phyloP scores from a whole-genome alignment of 2,329 filamentous ascomycete species.

The Colletotrichum filicis region DNA sequence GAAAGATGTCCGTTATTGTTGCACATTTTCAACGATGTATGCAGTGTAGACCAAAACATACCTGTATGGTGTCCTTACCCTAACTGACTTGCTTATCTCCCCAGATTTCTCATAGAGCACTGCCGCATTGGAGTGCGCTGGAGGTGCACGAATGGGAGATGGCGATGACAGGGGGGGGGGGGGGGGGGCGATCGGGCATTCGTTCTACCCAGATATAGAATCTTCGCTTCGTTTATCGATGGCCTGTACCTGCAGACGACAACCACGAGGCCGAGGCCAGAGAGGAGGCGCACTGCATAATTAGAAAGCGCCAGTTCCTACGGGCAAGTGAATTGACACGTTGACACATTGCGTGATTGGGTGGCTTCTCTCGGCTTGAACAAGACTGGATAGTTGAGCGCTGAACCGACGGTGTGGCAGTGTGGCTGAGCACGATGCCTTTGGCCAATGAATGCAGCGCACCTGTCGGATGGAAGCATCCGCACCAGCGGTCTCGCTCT shows the following conservation, averaged over 20 bases:
- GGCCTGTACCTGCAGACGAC: conserved; percentile 5
- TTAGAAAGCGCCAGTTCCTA: not conserved
- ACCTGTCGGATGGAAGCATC: too few species aligned
- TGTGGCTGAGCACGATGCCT: not conserved
- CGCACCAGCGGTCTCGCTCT: not conserved
- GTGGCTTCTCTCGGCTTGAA: conserved; percentile 25
- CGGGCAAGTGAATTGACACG: too few species aligned
- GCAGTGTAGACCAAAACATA: too few species aligned
- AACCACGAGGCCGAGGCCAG: conserved; percentile 10
- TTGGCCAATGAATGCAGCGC: not conserved
- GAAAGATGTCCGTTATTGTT: not conserved
- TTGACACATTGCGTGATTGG: not conserved
- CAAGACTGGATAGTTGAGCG: not conserved
- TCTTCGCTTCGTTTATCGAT: not conserved
- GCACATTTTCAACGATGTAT: too few species aligned
- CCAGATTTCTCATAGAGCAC: not conserved
- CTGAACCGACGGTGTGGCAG: not conserved
- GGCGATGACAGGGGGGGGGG: not conserved
- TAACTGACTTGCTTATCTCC: not conserved
- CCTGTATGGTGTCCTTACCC: not conserved
- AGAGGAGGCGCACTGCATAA: conserved; percentile 13
- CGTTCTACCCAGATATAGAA: not conserved
- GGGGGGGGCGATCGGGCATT: not conserved
- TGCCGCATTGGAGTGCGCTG: not conserved
- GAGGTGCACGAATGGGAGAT: not conserved